A percentile compares a stretch with the other conserved stretches of the same genome.
Conservation (phyloP, 2,329 filamentous ascomycete species). For the Dactylonectria macrodidyma region DNA sequence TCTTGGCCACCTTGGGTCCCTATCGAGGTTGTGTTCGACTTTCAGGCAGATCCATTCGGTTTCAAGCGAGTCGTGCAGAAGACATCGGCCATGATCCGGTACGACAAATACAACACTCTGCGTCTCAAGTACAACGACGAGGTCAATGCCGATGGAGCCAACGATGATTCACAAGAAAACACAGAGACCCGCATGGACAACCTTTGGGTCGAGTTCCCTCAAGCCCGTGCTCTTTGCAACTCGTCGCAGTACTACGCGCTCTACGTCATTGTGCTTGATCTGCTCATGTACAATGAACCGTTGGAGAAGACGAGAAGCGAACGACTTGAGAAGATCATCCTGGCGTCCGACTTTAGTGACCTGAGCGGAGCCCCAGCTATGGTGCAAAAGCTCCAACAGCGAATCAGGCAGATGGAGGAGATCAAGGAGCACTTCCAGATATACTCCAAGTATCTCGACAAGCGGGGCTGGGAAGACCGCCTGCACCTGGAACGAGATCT, state of each 20-base stretch:
- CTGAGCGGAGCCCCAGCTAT: slow-evolving; percentile 93
- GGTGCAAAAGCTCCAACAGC: slow-evolving; percentile 91
- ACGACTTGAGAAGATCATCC: slow-evolving; percentile 97
- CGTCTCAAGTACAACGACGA: slow-evolving; percentile 98
- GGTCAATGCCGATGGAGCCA: slow-evolving; percentile 77
- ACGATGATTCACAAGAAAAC: slow-evolving; percentile 66
- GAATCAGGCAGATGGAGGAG: slow-evolving; percentile 93
- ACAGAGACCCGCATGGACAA: slow-evolving; percentile 91
- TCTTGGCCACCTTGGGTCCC: slow-evolving; percentile 99
- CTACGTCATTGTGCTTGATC: slow-evolving; percentile 97
- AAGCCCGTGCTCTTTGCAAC: slow-evolving; percentile 94
- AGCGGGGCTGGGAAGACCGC: slow-evolving; percentile 91
- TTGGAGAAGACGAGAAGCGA: slow-evolving; percentile 97
- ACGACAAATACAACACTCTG: slow-evolving; percentile 98
- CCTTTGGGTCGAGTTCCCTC: slow-evolving; percentile 96
- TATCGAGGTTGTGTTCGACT: slow-evolving; percentile 98
- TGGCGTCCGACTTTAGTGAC: slow-evolving; percentile 98
- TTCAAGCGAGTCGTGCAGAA: slow-evolving; percentile 98
- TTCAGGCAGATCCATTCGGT: slow-evolving; percentile 93
- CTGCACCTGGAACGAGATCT: slow-evolving; percentile 92
- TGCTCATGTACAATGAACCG: slow-evolving; percentile 96
- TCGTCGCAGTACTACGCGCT: slow-evolving; percentile 97
- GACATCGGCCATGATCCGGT: slow-evolving; percentile 93
- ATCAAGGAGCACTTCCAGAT: slow-evolving; percentile 98
- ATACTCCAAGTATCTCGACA: slow-evolving; percentile 88